These are phyloP conservation scores for Vanrija sp. DNA, from an alignment of 1,284 basidiomycete species.

Conservation along the genomic window DNA sequence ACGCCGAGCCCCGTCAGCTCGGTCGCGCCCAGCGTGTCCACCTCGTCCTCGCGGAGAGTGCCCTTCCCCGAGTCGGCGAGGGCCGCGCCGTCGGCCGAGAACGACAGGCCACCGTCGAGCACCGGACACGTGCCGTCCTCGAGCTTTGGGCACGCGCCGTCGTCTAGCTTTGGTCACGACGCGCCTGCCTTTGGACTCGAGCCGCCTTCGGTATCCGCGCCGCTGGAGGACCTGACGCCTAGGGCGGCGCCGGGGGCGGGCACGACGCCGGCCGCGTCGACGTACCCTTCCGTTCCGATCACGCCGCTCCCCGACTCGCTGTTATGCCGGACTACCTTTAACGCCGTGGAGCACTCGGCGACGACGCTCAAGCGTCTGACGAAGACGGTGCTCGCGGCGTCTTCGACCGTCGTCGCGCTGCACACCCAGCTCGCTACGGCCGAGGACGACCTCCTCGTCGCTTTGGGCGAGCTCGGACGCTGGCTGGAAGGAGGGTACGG, in stretches of 20 bases:
- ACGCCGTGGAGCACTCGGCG: constrained; percentile 40
- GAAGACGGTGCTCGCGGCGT: constrained; percentile 33
- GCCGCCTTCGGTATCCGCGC: too few relatives aligned
- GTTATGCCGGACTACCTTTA: constrained; percentile 42
- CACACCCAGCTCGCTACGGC: constrained; percentile 43
- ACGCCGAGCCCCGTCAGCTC: too few relatives aligned
- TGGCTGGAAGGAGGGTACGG: constrained; percentile 40
- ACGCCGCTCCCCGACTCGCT: constrained; percentile 41
- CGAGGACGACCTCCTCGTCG: constrained; percentile 40
- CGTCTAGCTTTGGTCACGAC: neutral
- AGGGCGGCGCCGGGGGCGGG: neutral
- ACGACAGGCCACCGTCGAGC: too few relatives aligned
- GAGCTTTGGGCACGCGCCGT: neutral
- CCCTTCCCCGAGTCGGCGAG: too few relatives aligned
- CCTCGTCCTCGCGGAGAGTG: too few relatives aligned
- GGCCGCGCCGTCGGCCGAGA: too few relatives aligned
- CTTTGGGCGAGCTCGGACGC: constrained; percentile 37
- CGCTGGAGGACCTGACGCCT: neutral
- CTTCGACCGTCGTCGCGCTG: constrained; percentile 28
- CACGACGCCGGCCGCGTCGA: neutral
- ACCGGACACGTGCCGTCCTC: too few relatives aligned
- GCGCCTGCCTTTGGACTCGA: too few relatives aligned
- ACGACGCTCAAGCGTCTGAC: constrained; percentile 37
- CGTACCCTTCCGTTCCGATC: constrained; percentile 23
- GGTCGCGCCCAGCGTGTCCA: too few relatives aligned